A percentile compares a stretch with the other conserved stretches of the same genome.
These are phyloP conservation scores for Pouteria campechiana DNA, from an alignment of 179 eudicot species.

Conservation along the genomic window DNA sequence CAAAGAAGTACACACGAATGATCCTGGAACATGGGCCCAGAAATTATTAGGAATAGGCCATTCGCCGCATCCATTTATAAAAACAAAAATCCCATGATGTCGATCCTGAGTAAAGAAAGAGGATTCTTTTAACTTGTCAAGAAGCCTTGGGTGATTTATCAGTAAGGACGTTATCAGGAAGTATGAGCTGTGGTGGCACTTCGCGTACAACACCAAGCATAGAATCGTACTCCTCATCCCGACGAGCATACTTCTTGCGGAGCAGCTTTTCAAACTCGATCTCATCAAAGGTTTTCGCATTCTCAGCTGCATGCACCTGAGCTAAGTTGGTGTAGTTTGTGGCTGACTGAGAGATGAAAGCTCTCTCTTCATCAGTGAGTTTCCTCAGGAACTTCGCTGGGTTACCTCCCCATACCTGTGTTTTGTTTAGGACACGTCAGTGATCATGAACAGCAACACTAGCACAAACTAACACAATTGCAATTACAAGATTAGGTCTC, in stretches of 20 bases:
- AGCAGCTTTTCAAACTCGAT: constrained; percentile 61
- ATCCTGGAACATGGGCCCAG: constrained; percentile 12
- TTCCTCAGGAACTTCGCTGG: constrained; percentile 82
- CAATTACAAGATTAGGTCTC: too few species aligned
- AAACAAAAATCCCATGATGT: background rate
- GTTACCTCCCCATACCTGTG: constrained; percentile 91
- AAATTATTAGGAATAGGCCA: constrained; percentile 11
- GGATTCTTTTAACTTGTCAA: constrained; percentile 8
- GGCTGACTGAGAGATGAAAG: constrained; percentile 78
- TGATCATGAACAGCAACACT: too few species aligned
- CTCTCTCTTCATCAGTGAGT: constrained; percentile 74
- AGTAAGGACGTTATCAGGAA: constrained; percentile 46
- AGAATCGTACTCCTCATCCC: constrained; percentile 62
- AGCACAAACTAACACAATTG: too few species aligned
- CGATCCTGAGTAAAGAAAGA: background rate
- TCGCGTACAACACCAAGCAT: constrained; percentile 48
- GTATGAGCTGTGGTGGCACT: constrained; percentile 46
- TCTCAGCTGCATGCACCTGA: constrained; percentile 68
- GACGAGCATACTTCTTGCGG: constrained; percentile 49
- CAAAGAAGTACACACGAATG: too few species aligned
- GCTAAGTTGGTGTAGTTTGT: constrained; percentile 57
- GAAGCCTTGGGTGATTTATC: constrained; percentile 25
- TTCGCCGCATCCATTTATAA: too few species aligned
- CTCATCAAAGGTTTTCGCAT: constrained; percentile 61
- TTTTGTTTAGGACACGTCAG: too few species aligned